Conservation (phyloP, 345 rosid species). For the Brassica napus region Da-Ae NC_063437.1:13726501-13727000, state of each 20-base stretch:
- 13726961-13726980: neutral
- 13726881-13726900: slow-evolving; percentile 61
- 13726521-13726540: neutral
- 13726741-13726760: neutral
- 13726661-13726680: neutral
- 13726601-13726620: neutral
- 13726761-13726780: neutral
- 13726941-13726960: neutral
- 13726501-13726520: neutral
- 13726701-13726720: neutral
- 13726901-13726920: slow-evolving; percentile 4
- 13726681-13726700: neutral
- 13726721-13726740: neutral
- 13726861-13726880: slow-evolving; percentile 30
- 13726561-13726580: neutral
- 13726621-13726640: neutral
- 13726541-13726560: neutral
- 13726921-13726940: neutral
- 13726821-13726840: neutral
- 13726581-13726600: neutral
- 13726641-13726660: neutral
- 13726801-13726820: neutral
- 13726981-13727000: neutral
- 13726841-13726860: neutral
- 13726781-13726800: neutral